phyloP scores from a whole-genome alignment of 495 filamentous ascomycete genomes.

The Echria macrotheca region DNA sequence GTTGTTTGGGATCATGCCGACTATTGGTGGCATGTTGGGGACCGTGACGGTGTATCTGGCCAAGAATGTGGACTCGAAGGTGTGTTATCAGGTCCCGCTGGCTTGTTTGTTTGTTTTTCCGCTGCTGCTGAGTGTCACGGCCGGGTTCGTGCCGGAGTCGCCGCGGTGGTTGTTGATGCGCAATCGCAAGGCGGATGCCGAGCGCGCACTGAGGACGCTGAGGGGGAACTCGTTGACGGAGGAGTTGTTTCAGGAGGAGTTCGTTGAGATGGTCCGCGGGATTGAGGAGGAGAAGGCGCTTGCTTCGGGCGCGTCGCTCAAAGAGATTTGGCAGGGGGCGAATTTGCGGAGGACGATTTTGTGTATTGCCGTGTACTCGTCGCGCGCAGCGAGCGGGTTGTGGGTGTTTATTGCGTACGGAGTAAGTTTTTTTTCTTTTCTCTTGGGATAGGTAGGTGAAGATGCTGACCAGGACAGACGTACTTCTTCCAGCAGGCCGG shows the following conservation, averaged over 20 bases:
- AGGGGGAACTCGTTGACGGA: slow-evolving; percentile 28
- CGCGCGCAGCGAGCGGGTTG: slow-evolving; percentile 30
- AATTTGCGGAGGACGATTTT: slow-evolving; percentile 31
- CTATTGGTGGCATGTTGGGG: slow-evolving; percentile 3
- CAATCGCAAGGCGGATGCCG: slow-evolving; percentile 39
- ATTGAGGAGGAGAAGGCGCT: slow-evolving; percentile 31
- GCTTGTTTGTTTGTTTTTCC: slow-evolving; percentile 52
- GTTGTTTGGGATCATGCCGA: slow-evolving; percentile 7
- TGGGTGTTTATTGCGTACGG: slow-evolving; percentile 34
- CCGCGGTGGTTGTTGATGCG: slow-evolving; percentile 55
- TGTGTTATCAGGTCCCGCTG: slow-evolving; percentile 32
- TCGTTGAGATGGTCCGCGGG: slow-evolving; percentile 33
- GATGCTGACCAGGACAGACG: slow-evolving; percentile 16
- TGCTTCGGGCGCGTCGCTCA: neutral
- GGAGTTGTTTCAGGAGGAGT: slow-evolving; percentile 28
- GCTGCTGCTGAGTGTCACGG: slow-evolving; percentile 38
- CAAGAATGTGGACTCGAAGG: slow-evolving; percentile 2
- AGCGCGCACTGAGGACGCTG: slow-evolving; percentile 33
- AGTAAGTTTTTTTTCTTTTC: slow-evolving; percentile 28
- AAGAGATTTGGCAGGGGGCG: slow-evolving; percentile 1
- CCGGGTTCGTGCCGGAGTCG: slow-evolving; percentile 55
- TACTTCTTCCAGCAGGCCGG: slow-evolving; percentile 13
- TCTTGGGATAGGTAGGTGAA: too few species aligned
- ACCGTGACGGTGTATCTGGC: slow-evolving; percentile 2
- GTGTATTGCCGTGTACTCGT: slow-evolving; percentile 31